Evolutionary conservation across 305 asterid species (phyloP).

Genomic region (Plantago coronopus): DNA sequence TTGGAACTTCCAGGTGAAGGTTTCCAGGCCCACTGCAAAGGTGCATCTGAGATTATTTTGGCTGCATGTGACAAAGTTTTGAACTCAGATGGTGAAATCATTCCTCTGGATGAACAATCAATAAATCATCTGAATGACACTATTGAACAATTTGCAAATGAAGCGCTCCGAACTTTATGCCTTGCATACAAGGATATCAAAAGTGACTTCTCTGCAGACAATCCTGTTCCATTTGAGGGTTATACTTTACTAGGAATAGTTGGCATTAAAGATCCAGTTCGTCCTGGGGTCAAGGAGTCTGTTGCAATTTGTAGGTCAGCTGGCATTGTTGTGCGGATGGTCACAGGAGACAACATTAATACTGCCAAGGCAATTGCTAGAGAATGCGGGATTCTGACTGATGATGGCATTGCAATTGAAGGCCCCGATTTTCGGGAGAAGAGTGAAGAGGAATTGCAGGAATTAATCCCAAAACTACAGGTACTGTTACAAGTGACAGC

Average conservation of each 20-base stretch:
- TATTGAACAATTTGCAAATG: constrained; percentile 78
- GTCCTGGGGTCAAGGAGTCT: constrained; percentile 94
- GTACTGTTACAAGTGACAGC: constrained; percentile 27
- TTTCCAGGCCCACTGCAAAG: constrained; percentile 84
- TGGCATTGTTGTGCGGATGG: constrained; percentile 87
- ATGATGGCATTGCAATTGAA: constrained; percentile 86
- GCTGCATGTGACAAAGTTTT: constrained; percentile 72
- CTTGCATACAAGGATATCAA: constrained; percentile 74
- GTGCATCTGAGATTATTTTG: constrained; percentile 90
- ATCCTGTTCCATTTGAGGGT: constrained; percentile 63
- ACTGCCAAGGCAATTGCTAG: constrained; percentile 97
- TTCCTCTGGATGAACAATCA: constrained; percentile 56
- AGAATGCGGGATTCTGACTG: constrained; percentile 92
- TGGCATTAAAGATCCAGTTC: constrained; percentile 95
- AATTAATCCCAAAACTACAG: constrained; percentile 84
- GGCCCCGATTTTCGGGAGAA: constrained; percentile 82
- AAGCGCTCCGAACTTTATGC: constrained; percentile 85
- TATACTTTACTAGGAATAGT: constrained; percentile 81
- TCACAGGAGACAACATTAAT: constrained; percentile 89
- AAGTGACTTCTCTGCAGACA: constrained; percentile 41
- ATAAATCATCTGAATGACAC: constrained; percentile 42
- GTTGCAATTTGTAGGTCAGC: constrained; percentile 89
- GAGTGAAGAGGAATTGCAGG: constrained; percentile 66
- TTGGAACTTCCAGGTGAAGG: constrained; percentile 61
- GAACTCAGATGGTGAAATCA: constrained; percentile 52